Evolutionary conservation across 805 yeast genomes (phyloP).

Genomic region (Limtongia smithiae): DNA sequence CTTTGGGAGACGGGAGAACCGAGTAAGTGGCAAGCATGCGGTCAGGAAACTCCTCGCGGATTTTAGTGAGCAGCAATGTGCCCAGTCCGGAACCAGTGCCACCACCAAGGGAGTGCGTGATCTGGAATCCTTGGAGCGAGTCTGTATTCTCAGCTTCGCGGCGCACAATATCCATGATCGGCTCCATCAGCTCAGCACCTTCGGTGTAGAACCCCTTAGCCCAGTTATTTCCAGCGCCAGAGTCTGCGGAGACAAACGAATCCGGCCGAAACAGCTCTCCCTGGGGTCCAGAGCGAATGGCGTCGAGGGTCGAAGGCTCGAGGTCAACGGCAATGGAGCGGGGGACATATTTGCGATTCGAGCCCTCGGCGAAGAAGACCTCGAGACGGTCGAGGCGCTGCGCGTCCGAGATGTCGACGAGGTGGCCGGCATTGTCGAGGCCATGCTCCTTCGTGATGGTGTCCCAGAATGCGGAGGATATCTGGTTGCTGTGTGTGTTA

Average conservation of each 20-base stretch:
- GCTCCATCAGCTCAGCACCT: constrained; percentile 90
- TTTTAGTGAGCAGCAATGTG: constrained; percentile 75
- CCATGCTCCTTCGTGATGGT: constrained; percentile 44
- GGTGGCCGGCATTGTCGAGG: constrained; percentile 38
- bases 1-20: constrained; percentile 87
- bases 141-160: constrained; percentile 94
- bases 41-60: constrained; percentile 90
- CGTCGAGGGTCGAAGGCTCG: constrained; percentile 92
- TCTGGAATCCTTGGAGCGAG: constrained; percentile 91
- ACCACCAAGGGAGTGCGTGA: constrained; percentile 78
- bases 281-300: constrained; percentile 71
- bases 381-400: constrained; percentile 52
- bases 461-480: constrained; percentile 43
- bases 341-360: constrained; percentile 85
- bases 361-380: constrained; percentile 85
- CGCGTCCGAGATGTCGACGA: constrained; percentile 35
- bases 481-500: constrained; percentile 38
- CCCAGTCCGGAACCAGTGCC: constrained; percentile 99
- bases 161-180: constrained; percentile 83
- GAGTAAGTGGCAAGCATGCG: constrained; percentile 96
- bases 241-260: constrained; percentile 81
- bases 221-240: constrained; percentile 95
- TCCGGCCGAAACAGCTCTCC: constrained; percentile 91
- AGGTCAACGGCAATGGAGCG: constrained; percentile 88
- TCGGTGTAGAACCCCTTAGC: constrained; percentile 96